Evolutionary conservation across 2,329 filamentous ascomycete genomes (phyloP).

Genomic region (Hortaea werneckii): DNA sequence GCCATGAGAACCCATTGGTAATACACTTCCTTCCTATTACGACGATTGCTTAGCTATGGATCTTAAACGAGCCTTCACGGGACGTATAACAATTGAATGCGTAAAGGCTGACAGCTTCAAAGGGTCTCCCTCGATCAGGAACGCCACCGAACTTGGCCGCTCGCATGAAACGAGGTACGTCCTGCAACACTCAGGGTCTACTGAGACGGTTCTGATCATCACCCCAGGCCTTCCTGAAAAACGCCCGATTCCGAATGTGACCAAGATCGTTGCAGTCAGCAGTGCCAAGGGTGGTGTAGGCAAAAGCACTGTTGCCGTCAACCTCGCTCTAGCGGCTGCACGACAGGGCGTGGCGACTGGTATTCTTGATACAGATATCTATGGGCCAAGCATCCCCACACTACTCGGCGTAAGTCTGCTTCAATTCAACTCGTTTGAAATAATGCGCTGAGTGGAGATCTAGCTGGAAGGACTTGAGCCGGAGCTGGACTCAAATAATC

Average conservation of each 20-base stretch:
- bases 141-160: slow-evolving; percentile 52
- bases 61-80: background rate
- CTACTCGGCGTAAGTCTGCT: slow-evolving; percentile 59
- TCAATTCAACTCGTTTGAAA: background rate
- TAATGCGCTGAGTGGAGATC: background rate
- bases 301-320: slow-evolving; percentile 91
- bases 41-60: background rate
- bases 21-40: background rate
- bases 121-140: slow-evolving; percentile 77
- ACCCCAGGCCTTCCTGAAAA: slow-evolving; percentile 57
- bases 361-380: slow-evolving; percentile 92
- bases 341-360: slow-evolving; percentile 71
- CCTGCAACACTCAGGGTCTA: background rate
- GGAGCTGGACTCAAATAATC: slow-evolving; percentile 44
- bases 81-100: background rate
- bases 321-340: slow-evolving; percentile 79
- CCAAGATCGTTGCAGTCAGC: slow-evolving; percentile 90
- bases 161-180: slow-evolving; percentile 58
- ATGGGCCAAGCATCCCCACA: slow-evolving; percentile 88
- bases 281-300: slow-evolving; percentile 98
- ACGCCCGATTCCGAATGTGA: slow-evolving; percentile 70
- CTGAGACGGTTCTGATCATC: background rate
- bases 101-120: background rate
- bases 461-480: slow-evolving; percentile 25
- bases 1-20: slow-evolving; percentile 20